These are phyloP conservation scores for Sungouiella thailandica DNA, from an alignment of 805 yeast genomes.

Conservation along the genomic window DNA sequence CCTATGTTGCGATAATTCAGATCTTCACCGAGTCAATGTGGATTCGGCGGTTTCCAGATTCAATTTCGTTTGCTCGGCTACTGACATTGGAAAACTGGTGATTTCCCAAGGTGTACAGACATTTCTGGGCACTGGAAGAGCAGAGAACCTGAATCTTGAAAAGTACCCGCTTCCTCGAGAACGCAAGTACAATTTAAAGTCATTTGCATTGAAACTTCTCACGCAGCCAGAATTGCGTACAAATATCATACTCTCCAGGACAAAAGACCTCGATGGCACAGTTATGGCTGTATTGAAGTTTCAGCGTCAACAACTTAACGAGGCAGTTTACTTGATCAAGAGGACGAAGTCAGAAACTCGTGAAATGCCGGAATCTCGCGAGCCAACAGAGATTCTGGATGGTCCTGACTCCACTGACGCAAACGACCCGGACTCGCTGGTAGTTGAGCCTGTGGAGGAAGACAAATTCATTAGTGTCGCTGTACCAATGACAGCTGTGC, in stretches of 20 bases:
- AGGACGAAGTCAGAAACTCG: not conserved
- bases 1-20: constrained; percentile 4
- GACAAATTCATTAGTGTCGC: constrained; percentile 6
- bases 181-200: constrained; percentile 11
- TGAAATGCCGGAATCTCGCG: not conserved
- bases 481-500: constrained; percentile 17
- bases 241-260: constrained; percentile 8
- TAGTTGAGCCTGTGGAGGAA: constrained; percentile 4
- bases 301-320: constrained; percentile 10
- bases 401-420: too few relatives aligned
- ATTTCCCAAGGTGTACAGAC: constrained; percentile 1
- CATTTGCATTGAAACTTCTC: constrained; percentile 11
- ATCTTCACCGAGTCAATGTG: constrained; percentile 1
- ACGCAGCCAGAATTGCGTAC: constrained; percentile 6
- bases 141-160: not conserved
- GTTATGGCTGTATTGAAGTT: constrained; percentile 12
- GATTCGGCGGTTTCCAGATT: constrained; percentile 6
- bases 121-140: not conserved
- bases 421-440: constrained; percentile 1
- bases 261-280: constrained; percentile 7
- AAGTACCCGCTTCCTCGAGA: constrained; percentile 12
- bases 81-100: constrained; percentile 11
- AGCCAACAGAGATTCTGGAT: not conserved
- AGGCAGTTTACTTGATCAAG: constrained; percentile 8
- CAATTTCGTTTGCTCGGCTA: constrained; percentile 5